Evolutionary conservation across 148 eudicot species (phyloP).

Genomic region (Salicornia ramosissima): DNA sequence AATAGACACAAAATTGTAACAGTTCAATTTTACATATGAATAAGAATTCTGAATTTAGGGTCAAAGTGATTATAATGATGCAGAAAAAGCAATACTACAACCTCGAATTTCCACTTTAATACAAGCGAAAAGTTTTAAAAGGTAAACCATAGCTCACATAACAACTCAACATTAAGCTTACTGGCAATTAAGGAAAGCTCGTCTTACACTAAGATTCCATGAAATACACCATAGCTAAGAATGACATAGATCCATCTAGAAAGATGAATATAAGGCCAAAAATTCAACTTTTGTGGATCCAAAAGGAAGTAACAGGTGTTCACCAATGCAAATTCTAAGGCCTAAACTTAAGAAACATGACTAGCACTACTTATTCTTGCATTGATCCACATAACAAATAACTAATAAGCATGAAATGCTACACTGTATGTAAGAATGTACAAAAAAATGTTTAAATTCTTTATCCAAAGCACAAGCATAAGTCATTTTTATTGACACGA

Average conservation of each 20-base stretch:
- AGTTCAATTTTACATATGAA: neutral
- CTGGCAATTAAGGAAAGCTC: no score
- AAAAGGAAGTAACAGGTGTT: neutral
- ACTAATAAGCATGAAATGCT: slow-evolving; percentile 2
- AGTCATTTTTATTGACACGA: neutral
- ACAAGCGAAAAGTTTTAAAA: neutral
- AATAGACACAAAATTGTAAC: neutral
- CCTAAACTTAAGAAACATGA: neutral
- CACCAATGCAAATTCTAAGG: neutral
- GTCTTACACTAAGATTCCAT: neutral
- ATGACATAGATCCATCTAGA: neutral
- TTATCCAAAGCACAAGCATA: neutral
- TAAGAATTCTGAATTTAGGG: neutral
- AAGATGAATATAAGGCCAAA: neutral
- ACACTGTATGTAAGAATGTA: neutral
- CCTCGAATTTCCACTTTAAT: neutral
- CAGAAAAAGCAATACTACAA: neutral
- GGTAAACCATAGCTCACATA: neutral
- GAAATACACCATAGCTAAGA: neutral
- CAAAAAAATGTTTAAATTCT: neutral
- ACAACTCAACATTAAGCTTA: neutral
- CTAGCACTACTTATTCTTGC: neutral
- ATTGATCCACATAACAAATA: neutral
- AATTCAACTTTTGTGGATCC: neutral
- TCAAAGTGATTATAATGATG: neutral